Percentiles rank a stretch among this genome's conserved stretches.
phyloP scores from a whole-genome alignment of 768 basidiomycete species.

The Gyrodon lividus region DNA sequence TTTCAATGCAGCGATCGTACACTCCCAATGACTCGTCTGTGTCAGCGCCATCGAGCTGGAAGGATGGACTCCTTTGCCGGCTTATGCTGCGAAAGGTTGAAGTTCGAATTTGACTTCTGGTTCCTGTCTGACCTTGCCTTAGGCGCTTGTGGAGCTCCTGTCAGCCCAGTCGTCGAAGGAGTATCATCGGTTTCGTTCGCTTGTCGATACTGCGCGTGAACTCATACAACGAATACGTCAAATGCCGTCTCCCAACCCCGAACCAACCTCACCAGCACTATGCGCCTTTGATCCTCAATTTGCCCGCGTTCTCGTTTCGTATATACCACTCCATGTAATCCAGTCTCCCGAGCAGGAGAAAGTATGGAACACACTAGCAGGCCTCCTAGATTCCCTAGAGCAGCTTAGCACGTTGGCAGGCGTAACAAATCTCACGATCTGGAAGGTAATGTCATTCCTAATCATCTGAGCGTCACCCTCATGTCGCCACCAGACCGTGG shows the following conservation, averaged over 20 bases:
- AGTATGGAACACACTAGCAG: conserved; percentile 51
- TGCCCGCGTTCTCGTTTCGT: conserved; percentile 62
- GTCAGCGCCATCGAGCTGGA: conserved; percentile 49
- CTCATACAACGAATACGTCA: conserved; percentile 12
- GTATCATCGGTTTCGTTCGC: conserved; percentile 18
- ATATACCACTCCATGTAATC: conserved; percentile 66
- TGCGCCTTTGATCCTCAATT: conserved; percentile 67
- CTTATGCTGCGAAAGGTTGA: conserved; percentile 58
- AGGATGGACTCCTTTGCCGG: conserved; percentile 49
- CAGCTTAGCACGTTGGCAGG: conserved; percentile 49
- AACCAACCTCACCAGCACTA: conserved; percentile 45
- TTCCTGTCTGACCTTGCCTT: conserved; percentile 6
- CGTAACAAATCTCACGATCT: conserved; percentile 47
- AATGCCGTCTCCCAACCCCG: conserved; percentile 37
- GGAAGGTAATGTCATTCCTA: conserved; percentile 50
- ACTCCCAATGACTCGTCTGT: conserved; percentile 6
- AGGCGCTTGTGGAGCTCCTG: conserved; percentile 29
- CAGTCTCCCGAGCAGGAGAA: conserved; percentile 45
- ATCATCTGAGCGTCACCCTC: background rate
- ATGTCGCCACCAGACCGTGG: conserved; percentile 40
- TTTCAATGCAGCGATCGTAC: background rate
- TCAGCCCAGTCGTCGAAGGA: conserved; percentile 26
- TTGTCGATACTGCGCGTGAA: conserved; percentile 20
- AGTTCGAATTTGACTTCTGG: background rate
- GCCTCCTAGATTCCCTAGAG: conserved; percentile 54